Base-by-base conservation (phyloP, 75 land plant genomes). In the Gnetum montanum region DNA sequence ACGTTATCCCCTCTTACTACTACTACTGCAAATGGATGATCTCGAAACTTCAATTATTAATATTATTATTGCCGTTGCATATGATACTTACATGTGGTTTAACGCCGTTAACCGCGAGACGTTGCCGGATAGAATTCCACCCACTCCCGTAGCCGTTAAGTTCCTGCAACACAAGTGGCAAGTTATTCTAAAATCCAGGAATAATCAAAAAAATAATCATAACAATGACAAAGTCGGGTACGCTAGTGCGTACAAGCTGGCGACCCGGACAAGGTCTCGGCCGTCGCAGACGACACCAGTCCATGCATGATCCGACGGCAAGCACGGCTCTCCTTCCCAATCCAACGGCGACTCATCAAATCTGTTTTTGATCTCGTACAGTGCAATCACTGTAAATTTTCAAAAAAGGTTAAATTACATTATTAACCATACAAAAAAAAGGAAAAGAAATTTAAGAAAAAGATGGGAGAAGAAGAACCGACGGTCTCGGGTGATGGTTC, bases 251-350 rank as follows among this genome's bases (percentile, higher is more conserved):
- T 62, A 84, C 88, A 84, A 49, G 5, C 71, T 6, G 26, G 62
- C 27, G 0, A 84, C 66, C 52, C 88, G 76, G 34, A 66, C 54
- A 8, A 37, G 57, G 37, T 22, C 23, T 36, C 74, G 77, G 26
- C 50, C 52, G 18, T 69, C 56, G 67, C 88, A 84, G 28, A 69
- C 70, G 57, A 84, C 28, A 43, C 84, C 88, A 31, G 80, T 70
- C 88, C 88, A 84, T 31, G 78, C 47, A 40, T 80, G 68, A 13
- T 36, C 38, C 4, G 11, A 28, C 28, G 88, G 88, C 19, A 70
- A 62, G 55, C 88, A 84, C 29, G 88, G 88, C 58, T 84, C 88
- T 38, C 88, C 88, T 44, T 27, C 47, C 88, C 88, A 84, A 70
- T 76, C 84, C 44, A 28, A 28, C 16, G 83, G 87, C 6, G 57